These are phyloP conservation scores for Lactifluus hygrophoroides DNA, from an alignment of 768 basidiomycete genomes.

Conservation along the genomic window DNA sequence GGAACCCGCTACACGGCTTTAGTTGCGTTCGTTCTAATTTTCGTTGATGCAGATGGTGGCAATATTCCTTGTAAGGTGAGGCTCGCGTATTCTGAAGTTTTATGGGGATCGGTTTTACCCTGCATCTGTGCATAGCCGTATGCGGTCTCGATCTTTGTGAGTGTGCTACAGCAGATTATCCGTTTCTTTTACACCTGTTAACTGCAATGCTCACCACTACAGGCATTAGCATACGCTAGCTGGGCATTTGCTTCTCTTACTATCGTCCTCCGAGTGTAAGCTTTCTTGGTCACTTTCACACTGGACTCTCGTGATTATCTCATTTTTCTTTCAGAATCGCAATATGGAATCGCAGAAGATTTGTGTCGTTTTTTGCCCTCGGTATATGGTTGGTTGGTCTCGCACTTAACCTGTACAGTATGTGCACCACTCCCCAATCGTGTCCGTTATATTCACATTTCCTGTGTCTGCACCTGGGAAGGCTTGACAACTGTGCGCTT, in stretches of 20 bases:
- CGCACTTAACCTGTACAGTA: background rate
- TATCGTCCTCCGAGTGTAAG: conserved; percentile 1
- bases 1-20: no score
- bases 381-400: background rate
- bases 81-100: no score
- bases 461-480: background rate
- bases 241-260: background rate
- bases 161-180: background rate
- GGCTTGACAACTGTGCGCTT: background rate
- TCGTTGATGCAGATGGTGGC: background rate
- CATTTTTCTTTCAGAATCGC: background rate
- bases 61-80: background rate
- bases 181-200: background rate
- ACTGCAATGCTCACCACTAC: background rate
- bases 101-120: background rate
- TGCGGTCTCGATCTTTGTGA: background rate
- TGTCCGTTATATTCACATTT: background rate
- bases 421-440: background rate
- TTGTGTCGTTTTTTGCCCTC: background rate
- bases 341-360: background rate
- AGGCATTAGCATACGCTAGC: background rate
- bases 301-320: background rate
- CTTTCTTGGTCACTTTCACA: background rate
- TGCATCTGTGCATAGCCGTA: background rate
- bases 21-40: background rate